A percentile compares a stretch with the other conserved stretches of the same genome.
Evolutionary conservation across 257 asterid species (phyloP).

Genomic region (Craterostigma plantagineum): DNA sequence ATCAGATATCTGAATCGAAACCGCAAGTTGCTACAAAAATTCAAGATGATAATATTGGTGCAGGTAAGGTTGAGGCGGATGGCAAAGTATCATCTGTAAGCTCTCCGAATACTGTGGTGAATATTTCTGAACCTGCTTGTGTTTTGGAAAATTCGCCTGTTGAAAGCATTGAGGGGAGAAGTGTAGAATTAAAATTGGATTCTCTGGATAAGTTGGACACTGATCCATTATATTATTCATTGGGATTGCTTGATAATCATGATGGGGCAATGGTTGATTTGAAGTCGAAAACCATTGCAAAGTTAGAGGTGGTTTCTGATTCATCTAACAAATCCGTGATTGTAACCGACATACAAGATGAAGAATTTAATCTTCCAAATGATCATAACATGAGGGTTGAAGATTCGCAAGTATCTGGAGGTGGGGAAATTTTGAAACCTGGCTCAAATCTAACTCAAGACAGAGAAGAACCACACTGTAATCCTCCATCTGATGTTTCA

Average conservation of each 20-base stretch:
- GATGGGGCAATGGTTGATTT: no score
- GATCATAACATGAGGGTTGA: no score
- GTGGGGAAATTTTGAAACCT: neutral
- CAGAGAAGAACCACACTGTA: constrained; percentile 18
- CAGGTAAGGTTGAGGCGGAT: no score
- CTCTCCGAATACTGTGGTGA: constrained; percentile 16
- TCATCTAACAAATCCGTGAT: neutral
- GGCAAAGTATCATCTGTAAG: constrained; percentile 14
- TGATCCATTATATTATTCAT: no score
- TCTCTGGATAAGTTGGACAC: no score
- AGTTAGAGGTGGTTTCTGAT: neutral
- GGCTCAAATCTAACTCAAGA: constrained; percentile 18
- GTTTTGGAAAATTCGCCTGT: constrained; percentile 12
- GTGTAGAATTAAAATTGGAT: constrained; percentile 9
- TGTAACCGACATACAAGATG: constrained; percentile 2
- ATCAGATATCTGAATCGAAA: constrained; percentile 21
- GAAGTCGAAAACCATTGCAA: neutral
- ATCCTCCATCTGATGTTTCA: constrained; percentile 8
- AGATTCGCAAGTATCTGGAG: no score
- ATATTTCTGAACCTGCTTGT: constrained; percentile 16
- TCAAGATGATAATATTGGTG: constrained; percentile 18
- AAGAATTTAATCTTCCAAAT: constrained; percentile 6
- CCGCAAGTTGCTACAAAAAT: constrained; percentile 17
- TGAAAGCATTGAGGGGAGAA: constrained; percentile 13
- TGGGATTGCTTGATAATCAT: no score